Evolutionary conservation across 352 stramenopile genomes (phyloP), one percentile per base, ranked within the genome.

Genomic region (Elongisporangium undulatum): DNA sequence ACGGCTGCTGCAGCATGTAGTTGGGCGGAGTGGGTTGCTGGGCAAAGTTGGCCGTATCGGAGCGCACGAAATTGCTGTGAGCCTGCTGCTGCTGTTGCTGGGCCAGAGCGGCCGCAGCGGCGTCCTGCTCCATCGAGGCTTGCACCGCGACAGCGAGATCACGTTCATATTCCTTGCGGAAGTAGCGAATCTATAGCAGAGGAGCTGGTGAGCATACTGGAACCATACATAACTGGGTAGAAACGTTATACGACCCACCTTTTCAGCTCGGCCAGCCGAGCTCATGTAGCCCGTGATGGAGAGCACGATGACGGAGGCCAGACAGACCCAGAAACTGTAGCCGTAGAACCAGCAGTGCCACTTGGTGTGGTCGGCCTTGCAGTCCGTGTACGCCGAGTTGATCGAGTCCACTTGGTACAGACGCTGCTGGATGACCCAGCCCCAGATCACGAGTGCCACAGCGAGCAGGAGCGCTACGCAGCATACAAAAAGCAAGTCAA

Each of bases 291-390:
- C 84, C 0, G 85, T 85, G 56, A 92, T 70, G 0, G 82, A 90
- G 24, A 92, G 71, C 48, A 90, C 68, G 64, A 92, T 90, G 17
- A 94, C 85, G 10, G 80, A 80, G 4, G 82, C 82, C n/a, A 94
- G 69, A 59, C 82, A 91, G 13, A 89, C 82, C 85, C 85, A 94
- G 55, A 94, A 94, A 63, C 85, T 94, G 62, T 82, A 91, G 16
- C 85, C 85, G 59, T 94, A 94, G 70, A 94, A 94, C 85, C 85
- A 94, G 68, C 85, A 94, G 50, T 76, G 77, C 85, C 85, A 94
- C 39, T 90, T 57, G 34, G 66, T 73, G 52, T 75, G 66, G 55
- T 91, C 71, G 1, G 75, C 69, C 66, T 92, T 92, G 61, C 85
- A 94, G 34, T 69, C 85, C 10, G 77, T 77, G 63, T 89, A 94